phyloP scores from a whole-genome alignment of 106 monocot species.

The Amphibolis antarctica region DNA sequence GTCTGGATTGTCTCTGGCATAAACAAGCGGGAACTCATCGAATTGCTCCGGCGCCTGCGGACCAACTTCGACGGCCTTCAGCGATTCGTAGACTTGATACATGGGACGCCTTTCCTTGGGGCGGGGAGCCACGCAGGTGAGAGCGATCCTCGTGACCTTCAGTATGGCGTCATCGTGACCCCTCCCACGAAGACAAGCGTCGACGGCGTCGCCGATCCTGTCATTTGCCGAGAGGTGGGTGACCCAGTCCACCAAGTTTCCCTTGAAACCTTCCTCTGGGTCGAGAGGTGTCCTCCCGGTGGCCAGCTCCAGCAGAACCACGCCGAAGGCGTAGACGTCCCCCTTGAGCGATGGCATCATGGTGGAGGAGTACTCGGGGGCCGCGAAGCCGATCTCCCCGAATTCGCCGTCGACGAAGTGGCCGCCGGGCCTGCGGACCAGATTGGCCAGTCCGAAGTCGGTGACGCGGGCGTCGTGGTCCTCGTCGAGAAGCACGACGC shows the following conservation, averaged over 20 bases:
- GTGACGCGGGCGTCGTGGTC: conserved; percentile 60
- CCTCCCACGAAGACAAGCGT: conserved; percentile 33
- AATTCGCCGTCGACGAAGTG: conserved; percentile 43
- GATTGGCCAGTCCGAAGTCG: conserved; percentile 40
- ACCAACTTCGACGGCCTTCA: conserved; percentile 36
- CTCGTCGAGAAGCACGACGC: conserved; percentile 55
- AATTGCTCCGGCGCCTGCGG: conserved; percentile 47
- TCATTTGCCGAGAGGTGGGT: conserved; percentile 30
- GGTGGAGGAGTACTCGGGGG: conserved; percentile 51
- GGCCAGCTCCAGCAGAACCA: conserved; percentile 54
- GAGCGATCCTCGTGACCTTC: conserved; percentile 47
- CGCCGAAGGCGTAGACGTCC: conserved; percentile 50
- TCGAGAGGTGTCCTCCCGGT: conserved; percentile 59
- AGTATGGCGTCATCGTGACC: conserved; percentile 49
- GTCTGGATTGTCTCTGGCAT: conserved; percentile 38
- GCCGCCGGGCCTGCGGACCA: conserved; percentile 6
- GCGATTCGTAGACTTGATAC: conserved; percentile 49
- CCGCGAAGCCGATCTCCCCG: conserved; percentile 58
- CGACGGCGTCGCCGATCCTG: conserved; percentile 34
- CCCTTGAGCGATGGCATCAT: conserved; percentile 43
- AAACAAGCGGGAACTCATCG: conserved; percentile 73
- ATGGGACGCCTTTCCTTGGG: conserved; percentile 63
- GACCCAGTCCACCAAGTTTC: conserved; percentile 78
- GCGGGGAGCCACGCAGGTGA: conserved; percentile 32
- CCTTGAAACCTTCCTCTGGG: conserved; percentile 54